Conservation (phyloP, 257 asterid genomes). For the Ligustrum vulgare region DNA sequence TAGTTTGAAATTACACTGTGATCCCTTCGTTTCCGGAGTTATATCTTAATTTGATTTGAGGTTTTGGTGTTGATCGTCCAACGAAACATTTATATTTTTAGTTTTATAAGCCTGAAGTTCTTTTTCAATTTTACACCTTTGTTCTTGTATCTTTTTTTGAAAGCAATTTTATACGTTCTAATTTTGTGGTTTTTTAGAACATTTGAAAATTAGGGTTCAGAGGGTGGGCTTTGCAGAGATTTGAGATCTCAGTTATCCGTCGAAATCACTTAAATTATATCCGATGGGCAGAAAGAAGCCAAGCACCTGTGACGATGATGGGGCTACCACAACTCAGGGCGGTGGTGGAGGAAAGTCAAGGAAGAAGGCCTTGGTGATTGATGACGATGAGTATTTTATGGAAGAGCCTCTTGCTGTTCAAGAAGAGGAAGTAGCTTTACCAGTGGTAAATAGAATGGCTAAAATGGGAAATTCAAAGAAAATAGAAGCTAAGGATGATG, state of each 20-base stretch:
- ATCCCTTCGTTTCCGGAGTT: not conserved
- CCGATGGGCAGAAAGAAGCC: constrained; percentile 87
- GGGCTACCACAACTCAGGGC: constrained; percentile 26
- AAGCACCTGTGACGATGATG: constrained; percentile 53
- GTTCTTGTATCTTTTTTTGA: not conserved
- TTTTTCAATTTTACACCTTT: not conserved
- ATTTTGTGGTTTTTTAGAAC: not conserved
- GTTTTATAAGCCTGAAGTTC: not conserved
- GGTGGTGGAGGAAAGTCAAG: constrained; percentile 60
- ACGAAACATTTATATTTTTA: not conserved
- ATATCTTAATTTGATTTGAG: not conserved
- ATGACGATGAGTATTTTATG: constrained; percentile 72
- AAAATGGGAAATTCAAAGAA: constrained; percentile 57
- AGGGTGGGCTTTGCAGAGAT: not conserved
- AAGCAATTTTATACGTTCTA: not conserved
- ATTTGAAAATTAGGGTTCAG: constrained; percentile 1
- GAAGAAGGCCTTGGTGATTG: constrained; percentile 60
- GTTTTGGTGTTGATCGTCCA: not conserved
- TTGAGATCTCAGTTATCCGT: constrained; percentile 28
- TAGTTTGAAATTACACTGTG: not conserved
- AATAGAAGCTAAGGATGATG: constrained; percentile 31
- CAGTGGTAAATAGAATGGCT: constrained; percentile 49
- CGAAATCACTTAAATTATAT: constrained; percentile 28
- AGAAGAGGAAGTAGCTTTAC: constrained; percentile 54
- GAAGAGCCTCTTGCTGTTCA: constrained; percentile 48